phyloP scores from a whole-genome alignment of 2,329 filamentous ascomycete genomes.

The Daldinia sp. region DNA sequence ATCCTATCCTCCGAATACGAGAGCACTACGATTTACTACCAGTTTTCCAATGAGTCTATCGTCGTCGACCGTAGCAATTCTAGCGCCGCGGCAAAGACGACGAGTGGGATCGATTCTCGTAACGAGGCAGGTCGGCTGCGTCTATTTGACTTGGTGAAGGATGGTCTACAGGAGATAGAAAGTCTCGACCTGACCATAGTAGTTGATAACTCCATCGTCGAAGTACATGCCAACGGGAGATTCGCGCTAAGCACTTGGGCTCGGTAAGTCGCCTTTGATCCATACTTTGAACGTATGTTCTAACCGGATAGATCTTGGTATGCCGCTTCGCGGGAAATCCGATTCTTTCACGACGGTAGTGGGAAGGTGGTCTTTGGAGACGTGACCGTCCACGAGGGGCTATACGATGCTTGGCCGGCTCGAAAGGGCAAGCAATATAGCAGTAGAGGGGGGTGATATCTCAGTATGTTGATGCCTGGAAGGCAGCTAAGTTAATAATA shows the following conservation, averaged over 20 bases:
- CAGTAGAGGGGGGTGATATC: too few species aligned
- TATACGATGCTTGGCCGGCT: constrained; percentile 51
- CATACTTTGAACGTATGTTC: constrained; percentile 5
- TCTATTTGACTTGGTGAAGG: constrained; percentile 50
- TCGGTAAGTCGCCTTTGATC: constrained; percentile 45
- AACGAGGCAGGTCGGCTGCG: constrained; percentile 51
- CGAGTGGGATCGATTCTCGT: constrained; percentile 49
- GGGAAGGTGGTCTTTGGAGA: constrained; percentile 46
- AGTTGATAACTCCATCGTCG: constrained; percentile 50
- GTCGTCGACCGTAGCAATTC: constrained; percentile 52
- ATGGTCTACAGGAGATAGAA: constrained; percentile 46
- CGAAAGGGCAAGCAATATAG: constrained; percentile 4
- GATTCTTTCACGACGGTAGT: constrained; percentile 48
- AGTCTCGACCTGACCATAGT: constrained; percentile 52
- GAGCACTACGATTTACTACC: constrained; percentile 54
- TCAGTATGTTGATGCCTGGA: too few species aligned
- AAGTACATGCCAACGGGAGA: constrained; percentile 53
- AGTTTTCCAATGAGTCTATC: constrained; percentile 54
- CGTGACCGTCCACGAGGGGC: constrained; percentile 48
- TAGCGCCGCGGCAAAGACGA: constrained; percentile 51
- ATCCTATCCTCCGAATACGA: constrained; percentile 52
- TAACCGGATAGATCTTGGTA: constrained; percentile 49
- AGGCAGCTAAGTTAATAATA: not conserved
- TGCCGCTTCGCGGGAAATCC: constrained; percentile 46
- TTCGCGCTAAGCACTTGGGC: constrained; percentile 55